A percentile compares a stretch with the other conserved stretches of the same genome.
Conservation (phyloP, 2,329 filamentous ascomycete species). For the Rachicladosporium sp. region DNA sequence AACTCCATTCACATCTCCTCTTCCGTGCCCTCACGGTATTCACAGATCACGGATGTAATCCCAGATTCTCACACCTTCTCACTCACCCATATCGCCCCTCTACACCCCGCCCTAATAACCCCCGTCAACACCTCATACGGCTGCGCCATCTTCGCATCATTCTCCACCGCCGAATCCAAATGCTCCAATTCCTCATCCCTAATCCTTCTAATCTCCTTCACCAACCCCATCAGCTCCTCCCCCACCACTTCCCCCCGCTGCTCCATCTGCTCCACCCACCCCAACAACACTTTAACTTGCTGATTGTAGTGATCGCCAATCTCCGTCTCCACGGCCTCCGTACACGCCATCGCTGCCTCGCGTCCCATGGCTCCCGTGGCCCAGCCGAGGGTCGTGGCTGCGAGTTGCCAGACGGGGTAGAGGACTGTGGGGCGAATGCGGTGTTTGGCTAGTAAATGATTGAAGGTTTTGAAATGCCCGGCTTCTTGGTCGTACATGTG, state of each 20-base stretch:
- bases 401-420: slow-evolving; percentile 76
- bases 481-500: slow-evolving; percentile 99
- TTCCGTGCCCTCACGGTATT: no score
- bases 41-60: no score
- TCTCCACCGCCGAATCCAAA: slow-evolving; percentile 84
- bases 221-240: slow-evolving; percentile 60
- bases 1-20: no score
- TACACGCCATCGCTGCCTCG: slow-evolving; percentile 96
- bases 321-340: slow-evolving; percentile 95
- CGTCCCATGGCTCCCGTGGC: slow-evolving; percentile 76
- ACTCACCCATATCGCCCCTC: slow-evolving; percentile 84
- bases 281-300: slow-evolving; percentile 70
- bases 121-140: slow-evolving; percentile 83
- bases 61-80: slow-evolving; percentile 55
- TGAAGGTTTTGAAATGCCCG: slow-evolving; percentile 77
- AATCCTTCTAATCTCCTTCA: slow-evolving; percentile 66
- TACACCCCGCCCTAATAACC: slow-evolving; percentile 78
- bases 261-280: slow-evolving; percentile 69
- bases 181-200: slow-evolving; percentile 95
- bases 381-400: slow-evolving; percentile 77
- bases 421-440: slow-evolving; percentile 85
- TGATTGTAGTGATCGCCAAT: slow-evolving; percentile 93
- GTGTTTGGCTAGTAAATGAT: slow-evolving; percentile 67
- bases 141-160: slow-evolving; percentile 80
- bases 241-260: slow-evolving; percentile 67